phyloP scores from a whole-genome alignment of 2,329 filamentous ascomycete genomes.

The Diaporthe ampelina region DNA sequence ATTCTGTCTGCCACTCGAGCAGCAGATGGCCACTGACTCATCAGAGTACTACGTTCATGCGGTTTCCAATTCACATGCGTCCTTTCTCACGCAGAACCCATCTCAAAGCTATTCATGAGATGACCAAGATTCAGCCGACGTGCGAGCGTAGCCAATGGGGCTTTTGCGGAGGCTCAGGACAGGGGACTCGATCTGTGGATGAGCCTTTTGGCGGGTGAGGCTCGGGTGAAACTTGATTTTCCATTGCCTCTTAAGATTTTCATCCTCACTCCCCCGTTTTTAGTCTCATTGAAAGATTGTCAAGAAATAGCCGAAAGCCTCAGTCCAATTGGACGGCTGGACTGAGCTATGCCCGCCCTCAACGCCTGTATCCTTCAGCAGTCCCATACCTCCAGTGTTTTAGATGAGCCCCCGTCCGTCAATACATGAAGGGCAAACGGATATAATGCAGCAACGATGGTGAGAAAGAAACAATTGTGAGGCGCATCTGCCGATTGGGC shows the following conservation, averaged over 20 bases:
- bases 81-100: neutral
- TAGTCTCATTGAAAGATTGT: conserved; percentile 25
- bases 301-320: neutral
- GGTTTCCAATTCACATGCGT: no score
- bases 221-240: neutral
- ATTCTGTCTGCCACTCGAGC: neutral
- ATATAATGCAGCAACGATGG: conserved; percentile 35
- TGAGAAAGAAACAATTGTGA: conserved; percentile 21
- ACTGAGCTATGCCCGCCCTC: conserved; percentile 14
- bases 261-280: neutral
- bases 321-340: conserved; percentile 1
- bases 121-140: neutral
- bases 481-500: neutral
- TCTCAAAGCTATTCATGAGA: neutral
- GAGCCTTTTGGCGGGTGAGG: neutral
- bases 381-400: conserved; percentile 14
- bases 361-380: conserved; percentile 33
- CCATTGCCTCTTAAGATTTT: neutral
- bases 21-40: neutral
- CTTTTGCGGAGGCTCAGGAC: neutral
- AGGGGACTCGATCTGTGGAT: neutral
- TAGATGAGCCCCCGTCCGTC: conserved; percentile 1
- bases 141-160: neutral
- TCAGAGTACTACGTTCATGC: no score
- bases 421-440: neutral